Evolutionary conservation across 164 flowering plant genomes (phyloP).

Genomic region (Euptelea pleiosperma): DNA sequence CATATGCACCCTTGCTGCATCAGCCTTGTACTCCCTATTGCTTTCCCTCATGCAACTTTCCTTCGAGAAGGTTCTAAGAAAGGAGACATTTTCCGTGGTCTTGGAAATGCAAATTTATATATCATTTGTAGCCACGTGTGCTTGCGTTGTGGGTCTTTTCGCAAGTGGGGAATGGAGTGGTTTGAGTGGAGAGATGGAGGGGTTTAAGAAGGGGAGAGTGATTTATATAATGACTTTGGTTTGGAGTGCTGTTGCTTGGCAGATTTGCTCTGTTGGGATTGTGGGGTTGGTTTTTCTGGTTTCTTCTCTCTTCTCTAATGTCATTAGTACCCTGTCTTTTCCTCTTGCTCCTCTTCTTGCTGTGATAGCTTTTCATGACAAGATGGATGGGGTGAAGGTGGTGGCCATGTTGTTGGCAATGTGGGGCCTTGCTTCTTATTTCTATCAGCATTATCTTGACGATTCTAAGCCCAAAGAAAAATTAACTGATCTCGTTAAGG

Average conservation of each 20-base stretch:
- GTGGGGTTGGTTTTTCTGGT: slow-evolving; percentile 24
- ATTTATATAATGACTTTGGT: slow-evolving; percentile 31
- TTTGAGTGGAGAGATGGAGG: slow-evolving; percentile 23
- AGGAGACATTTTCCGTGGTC: slow-evolving; percentile 15
- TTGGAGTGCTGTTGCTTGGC: slow-evolving; percentile 31
- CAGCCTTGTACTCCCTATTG: slow-evolving; percentile 19
- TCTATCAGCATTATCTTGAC: slow-evolving; percentile 23
- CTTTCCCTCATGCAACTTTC: slow-evolving; percentile 24
- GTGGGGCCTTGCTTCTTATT: slow-evolving; percentile 27
- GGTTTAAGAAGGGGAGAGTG: slow-evolving; percentile 19
- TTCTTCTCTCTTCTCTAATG: slow-evolving; percentile 35
- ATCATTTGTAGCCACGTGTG: slow-evolving; percentile 22
- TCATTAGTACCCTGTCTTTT: slow-evolving; percentile 27
- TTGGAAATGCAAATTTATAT: slow-evolving; percentile 26
- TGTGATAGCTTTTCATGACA: slow-evolving; percentile 28
- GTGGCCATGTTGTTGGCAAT: slow-evolving; percentile 22
- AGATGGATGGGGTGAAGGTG: slow-evolving; percentile 28
- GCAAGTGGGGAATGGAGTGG: slow-evolving; percentile 27
- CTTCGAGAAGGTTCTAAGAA: slow-evolving; percentile 24
- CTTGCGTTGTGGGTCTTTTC: slow-evolving; percentile 24
- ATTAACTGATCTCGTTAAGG: no score
- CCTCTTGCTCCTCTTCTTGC: slow-evolving; percentile 25
- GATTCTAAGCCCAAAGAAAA: no score
- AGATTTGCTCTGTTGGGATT: slow-evolving; percentile 23
- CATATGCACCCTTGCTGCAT: slow-evolving; percentile 26